Percentiles rank a stretch among this genome's conserved stretches.
Evolutionary conservation across 2,329 filamentous ascomycete species (phyloP).

Genomic region (Trichoderma polysporum): DNA sequence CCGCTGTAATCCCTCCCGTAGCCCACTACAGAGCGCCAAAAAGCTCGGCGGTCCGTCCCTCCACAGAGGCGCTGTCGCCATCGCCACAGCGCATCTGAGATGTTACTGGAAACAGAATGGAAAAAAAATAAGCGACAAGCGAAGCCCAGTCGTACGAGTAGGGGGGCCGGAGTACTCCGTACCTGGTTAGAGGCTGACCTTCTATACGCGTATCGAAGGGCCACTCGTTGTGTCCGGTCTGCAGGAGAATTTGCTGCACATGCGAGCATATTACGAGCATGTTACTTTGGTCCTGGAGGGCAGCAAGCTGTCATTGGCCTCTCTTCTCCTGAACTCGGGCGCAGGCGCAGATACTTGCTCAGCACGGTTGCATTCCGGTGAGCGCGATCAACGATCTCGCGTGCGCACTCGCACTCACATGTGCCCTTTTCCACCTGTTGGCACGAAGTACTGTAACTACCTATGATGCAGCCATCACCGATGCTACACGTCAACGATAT

Average conservation of each 20-base stretch:
- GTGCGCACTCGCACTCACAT: neutral
- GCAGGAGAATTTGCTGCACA: neutral
- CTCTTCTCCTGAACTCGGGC: too few species aligned
- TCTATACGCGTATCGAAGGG: slow-evolving; percentile 8
- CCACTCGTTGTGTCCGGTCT: neutral
- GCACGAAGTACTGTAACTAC: too few species aligned
- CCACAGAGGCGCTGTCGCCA: neutral
- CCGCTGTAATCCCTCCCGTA: neutral
- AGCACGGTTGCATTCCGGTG: slow-evolving; percentile 5
- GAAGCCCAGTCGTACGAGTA: neutral
- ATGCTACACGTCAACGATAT: neutral
- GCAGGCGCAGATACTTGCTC: neutral
- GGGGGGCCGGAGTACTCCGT: slow-evolving; percentile 1
- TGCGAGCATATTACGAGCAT: neutral
- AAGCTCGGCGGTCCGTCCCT: slow-evolving; percentile 8
- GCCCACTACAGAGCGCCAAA: neutral
- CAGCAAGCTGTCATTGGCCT: too few species aligned
- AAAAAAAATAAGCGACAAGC: slow-evolving; percentile 7
- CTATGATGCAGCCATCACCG: neutral
- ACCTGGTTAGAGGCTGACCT: neutral
- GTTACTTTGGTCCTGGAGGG: neutral
- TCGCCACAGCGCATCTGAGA: neutral
- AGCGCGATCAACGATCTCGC: neutral
- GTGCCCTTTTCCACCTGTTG: neutral
- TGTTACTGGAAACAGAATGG: neutral